Conservation (phyloP, 1,284 basidiomycete genomes). For the Earliella scabrosa region DNA sequence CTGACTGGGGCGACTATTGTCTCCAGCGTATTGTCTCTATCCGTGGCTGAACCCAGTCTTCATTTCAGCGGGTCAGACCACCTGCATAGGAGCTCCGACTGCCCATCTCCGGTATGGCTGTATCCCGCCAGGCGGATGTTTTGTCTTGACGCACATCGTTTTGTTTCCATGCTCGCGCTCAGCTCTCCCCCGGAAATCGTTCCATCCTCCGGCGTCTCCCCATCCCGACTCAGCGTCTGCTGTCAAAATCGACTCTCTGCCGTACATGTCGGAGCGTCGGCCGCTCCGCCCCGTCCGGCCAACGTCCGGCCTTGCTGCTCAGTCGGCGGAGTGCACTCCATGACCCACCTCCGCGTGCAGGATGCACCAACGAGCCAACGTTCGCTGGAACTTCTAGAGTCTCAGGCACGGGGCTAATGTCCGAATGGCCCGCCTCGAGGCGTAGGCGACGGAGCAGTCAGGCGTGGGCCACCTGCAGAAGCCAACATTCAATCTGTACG, state of each 20-base stretch:
- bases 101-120: neutral
- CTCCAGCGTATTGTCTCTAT: conserved; percentile 17
- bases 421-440: no score
- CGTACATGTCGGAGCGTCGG: neutral
- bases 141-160: conserved; percentile 3
- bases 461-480: no score
- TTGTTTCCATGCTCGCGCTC: neutral
- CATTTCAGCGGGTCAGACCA: conserved; percentile 19
- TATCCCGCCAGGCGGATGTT: neutral
- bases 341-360: no score
- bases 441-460: no score
- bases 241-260: neutral
- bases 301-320: no score
- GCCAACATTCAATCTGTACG: no score
- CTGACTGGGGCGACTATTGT: conserved; percentile 20
- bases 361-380: no score
- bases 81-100: conserved; percentile 9
- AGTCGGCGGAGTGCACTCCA: no score
- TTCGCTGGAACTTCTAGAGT: no score
- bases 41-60: conserved; percentile 12
- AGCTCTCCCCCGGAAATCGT: neutral
- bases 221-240: neutral
- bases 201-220: conserved; percentile 9
- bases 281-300: neutral
- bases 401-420: no score